Evolutionary conservation across 2,329 filamentous ascomycete genomes (phyloP).

Genomic region (Botrytis fabae): DNA sequence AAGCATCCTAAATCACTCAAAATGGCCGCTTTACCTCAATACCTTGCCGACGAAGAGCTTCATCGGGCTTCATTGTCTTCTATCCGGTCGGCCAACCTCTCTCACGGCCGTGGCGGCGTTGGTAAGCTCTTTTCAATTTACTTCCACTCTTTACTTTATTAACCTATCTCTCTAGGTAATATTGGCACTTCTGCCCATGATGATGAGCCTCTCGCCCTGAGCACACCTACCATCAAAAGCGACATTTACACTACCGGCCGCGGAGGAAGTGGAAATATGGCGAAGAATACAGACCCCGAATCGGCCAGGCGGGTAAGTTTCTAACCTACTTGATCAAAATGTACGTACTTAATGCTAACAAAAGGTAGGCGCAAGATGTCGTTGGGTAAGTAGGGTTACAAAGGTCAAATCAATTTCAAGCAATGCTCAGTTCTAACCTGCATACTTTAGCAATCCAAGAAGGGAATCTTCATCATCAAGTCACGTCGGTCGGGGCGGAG

Average conservation of each 20-base stretch:
- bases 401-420: neutral
- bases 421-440: neutral
- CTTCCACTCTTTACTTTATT: conserved; percentile 15
- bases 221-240: conserved; percentile 80
- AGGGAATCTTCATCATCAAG: conserved; percentile 58
- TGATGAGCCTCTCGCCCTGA: conserved; percentile 62
- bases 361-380: conserved; percentile 69
- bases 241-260: conserved; percentile 87
- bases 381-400: conserved; percentile 54
- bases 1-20: neutral
- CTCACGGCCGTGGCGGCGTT: conserved; percentile 76
- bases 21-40: conserved; percentile 34
- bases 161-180: conserved; percentile 51
- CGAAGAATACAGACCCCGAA: conserved; percentile 66
- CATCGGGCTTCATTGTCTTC: conserved; percentile 31
- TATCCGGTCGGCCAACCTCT: conserved; percentile 41
- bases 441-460: conserved; percentile 41
- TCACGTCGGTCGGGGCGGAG: conserved; percentile 73
- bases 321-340: neutral
- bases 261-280: conserved; percentile 84
- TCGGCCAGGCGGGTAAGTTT: conserved; percentile 62
- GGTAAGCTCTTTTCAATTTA: conserved; percentile 45
- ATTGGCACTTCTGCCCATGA: conserved; percentile 56
- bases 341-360: neutral
- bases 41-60: conserved; percentile 28